Conservation (phyloP, 2,329 filamentous ascomycete species). For the Colletotrichum eleusines region DNA sequence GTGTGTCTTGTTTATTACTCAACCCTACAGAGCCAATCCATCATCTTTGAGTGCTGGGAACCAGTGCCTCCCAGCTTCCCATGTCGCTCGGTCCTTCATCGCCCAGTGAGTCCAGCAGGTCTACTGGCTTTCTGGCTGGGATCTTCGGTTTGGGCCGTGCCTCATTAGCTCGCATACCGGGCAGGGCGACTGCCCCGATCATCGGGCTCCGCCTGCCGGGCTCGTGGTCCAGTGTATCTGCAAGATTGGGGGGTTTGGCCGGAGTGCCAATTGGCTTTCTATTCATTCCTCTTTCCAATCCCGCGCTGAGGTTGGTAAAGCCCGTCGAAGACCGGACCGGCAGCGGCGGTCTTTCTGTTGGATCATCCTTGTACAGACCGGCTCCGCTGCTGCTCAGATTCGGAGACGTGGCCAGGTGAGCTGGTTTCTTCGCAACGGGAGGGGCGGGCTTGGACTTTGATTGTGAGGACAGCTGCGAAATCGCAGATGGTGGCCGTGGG, state of each 20-base stretch:
- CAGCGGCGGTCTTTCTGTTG: constrained; percentile 44
- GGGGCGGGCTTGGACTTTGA: constrained; percentile 60
- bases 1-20: not conserved
- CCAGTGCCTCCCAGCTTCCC: constrained; percentile 68
- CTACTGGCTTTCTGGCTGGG: constrained; percentile 46
- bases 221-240: constrained; percentile 23
- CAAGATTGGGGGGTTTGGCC: constrained; percentile 25
- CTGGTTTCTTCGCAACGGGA: constrained; percentile 73
- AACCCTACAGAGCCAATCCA: not conserved
- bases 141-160: constrained; percentile 35
- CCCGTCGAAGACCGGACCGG: constrained; percentile 40
- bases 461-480: constrained; percentile 51
- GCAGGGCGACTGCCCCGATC: constrained; percentile 36
- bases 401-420: constrained; percentile 59
- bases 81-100: constrained; percentile 59
- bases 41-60: constrained; percentile 54
- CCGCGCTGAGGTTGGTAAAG: constrained; percentile 15
- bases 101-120: constrained; percentile 62
- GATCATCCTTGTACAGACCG: constrained; percentile 41
- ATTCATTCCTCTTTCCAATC: constrained; percentile 7
- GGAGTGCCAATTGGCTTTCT: constrained; percentile 34
- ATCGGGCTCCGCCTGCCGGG: constrained; percentile 34
- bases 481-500: constrained; percentile 50
- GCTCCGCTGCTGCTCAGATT: constrained; percentile 43
- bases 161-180: constrained; percentile 38